Conservation (phyloP, 2,329 filamentous ascomycete species). For the Pyricularia sp. region DNA sequence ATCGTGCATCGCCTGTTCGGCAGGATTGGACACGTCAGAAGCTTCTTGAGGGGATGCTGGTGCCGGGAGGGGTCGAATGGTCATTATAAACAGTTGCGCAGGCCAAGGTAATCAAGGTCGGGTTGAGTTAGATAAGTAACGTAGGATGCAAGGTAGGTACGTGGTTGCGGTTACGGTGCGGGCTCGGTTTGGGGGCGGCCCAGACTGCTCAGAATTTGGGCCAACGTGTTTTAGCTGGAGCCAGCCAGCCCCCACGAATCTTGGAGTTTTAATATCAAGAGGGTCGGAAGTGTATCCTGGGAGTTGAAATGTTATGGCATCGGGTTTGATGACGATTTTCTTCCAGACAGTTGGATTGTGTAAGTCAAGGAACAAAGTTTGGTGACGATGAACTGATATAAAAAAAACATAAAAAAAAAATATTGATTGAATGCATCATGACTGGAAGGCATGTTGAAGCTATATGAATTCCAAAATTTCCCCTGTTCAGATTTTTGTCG, state of each 20-base stretch:
- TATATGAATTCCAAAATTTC: neutral
- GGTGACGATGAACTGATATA: neutral
- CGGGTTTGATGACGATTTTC: neutral
- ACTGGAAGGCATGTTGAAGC: neutral
- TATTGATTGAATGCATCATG: neutral
- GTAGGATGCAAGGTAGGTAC: neutral
- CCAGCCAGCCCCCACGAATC: neutral
- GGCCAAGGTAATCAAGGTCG: too few species aligned
- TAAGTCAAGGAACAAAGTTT: neutral
- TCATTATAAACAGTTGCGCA: neutral
- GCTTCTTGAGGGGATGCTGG: neutral
- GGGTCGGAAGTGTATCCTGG: neutral
- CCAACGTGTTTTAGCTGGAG: neutral
- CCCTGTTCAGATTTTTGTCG: neutral
- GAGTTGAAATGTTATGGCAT: neutral
- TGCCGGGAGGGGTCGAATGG: neutral
- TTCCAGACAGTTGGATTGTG: neutral
- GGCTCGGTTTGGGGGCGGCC: neutral
- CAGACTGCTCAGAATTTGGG: neutral
- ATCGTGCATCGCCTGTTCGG: neutral
- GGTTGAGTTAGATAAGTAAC: too few species aligned
- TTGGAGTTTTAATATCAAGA: neutral
- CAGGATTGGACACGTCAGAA: neutral
- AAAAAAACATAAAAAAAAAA: too few species aligned
- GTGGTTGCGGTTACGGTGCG: neutral